These are phyloP conservation scores for Solanum pennellii DNA, from an alignment of 257 asterid genomes.

Conservation along the genomic window DNA sequence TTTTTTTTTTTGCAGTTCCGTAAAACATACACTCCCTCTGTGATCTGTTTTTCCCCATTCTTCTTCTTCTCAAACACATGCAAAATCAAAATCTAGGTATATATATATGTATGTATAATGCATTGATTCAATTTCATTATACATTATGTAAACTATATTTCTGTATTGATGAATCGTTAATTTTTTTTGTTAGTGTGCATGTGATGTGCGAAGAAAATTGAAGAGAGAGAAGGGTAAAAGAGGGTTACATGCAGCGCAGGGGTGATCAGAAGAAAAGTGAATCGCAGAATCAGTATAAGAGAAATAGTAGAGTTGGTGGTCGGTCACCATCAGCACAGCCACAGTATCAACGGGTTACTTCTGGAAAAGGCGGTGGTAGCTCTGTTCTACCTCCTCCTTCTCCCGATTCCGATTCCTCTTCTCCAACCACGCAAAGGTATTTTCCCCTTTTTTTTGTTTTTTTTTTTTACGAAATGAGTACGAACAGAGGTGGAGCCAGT, in stretches of 20 bases:
- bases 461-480: no score
- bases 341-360: slow-evolving; percentile 1
- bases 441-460: background rate
- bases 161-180: background rate
- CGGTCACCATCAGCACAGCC: background rate
- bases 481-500: background rate
- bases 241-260: background rate
- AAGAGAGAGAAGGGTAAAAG: background rate
- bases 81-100: background rate
- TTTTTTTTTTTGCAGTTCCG: background rate
- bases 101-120: background rate
- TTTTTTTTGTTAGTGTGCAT: background rate
- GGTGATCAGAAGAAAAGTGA: slow-evolving; percentile 1
- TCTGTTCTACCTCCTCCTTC: slow-evolving; percentile 4
- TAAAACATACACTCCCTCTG: background rate
- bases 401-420: background rate
- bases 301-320: background rate
- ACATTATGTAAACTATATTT: background rate
- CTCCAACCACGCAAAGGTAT: background rate
- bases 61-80: background rate
- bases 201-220: background rate
- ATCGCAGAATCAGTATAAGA: background rate
- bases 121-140: background rate
- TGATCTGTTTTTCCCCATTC: background rate
- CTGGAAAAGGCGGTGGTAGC: slow-evolving; percentile 7